Evolutionary conservation across 2,329 filamentous ascomycete species (phyloP), one percentile per base, ranked within the genome.

Genomic region (Alternaria brassicicola): DNA sequence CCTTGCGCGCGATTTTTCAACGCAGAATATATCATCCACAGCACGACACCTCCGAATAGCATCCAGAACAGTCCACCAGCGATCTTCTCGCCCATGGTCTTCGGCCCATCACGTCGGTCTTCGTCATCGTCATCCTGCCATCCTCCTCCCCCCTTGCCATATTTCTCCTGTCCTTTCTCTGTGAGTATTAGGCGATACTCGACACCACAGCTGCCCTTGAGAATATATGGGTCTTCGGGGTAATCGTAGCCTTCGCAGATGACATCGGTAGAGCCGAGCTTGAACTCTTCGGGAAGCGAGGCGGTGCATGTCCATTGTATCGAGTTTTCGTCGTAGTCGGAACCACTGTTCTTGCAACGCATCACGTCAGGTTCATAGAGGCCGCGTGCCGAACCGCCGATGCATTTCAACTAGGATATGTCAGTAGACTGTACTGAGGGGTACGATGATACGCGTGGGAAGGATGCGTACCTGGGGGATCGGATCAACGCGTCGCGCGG

Each of bases 241-340:
- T 81, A 83, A 57, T 85, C 81, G 79, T 97, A 98, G 10, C 95
- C 94, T 74, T 99, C 94, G 77, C 95, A 99, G 10, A 93, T 82
- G 54, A 98, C 94, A 62, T 98, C 93, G 10, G 94, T 97, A 61
- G 86, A 85, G 56, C 92, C 93, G 26, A 98, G 86, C 77, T 89
- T 89, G 78, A 89, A 87, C 64, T 89, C 86, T 10, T 81, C 75
- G 0, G 87, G 86, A 1, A 89, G 76, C 3, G 81, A 80, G 5
- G 87, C 85, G n/a, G 86, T 87, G 79, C 94, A 99, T 26, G 91
- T 91, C 94, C 94, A 99, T 79, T 97, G 89, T 35, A 97, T 84
- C 74, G 97, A 90, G 78, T 95, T 88, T 59, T 87, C 86, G 62
- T 87, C 86, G 81, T 97, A 97, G 60, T 89, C 89, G 28, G 86